These are phyloP conservation scores for Peronospora farinosa DNA, from an alignment of 352 stramenopile species.

Conservation along the genomic window DNA sequence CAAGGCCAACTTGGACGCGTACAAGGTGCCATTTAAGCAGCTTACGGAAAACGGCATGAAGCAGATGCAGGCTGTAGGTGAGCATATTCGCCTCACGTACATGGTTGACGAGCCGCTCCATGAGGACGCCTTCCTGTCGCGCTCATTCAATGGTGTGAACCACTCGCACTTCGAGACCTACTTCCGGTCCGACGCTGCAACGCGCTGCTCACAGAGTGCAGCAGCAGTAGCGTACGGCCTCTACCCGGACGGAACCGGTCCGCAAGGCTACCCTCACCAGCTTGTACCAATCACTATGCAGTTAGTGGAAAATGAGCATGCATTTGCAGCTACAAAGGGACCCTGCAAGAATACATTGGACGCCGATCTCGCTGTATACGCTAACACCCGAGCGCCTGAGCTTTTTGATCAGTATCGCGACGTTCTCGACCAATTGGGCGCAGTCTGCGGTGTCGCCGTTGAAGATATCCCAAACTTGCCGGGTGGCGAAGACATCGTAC, in stretches of 20 bases:
- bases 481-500: constrained; percentile 62
- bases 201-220: constrained; percentile 75
- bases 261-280: constrained; percentile 53
- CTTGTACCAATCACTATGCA: constrained; percentile 84
- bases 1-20: constrained; percentile 55
- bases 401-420: constrained; percentile 51
- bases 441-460: constrained; percentile 57
- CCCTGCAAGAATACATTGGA: constrained; percentile 50
- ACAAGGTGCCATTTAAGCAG: constrained; percentile 76
- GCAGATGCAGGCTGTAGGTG: constrained; percentile 57
- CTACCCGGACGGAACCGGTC: constrained; percentile 75
- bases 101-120: constrained; percentile 34
- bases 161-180: constrained; percentile 82
- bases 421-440: constrained; percentile 46
- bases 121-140: constrained; percentile 58
- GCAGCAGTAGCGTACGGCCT: constrained; percentile 67
- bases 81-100: constrained; percentile 68
- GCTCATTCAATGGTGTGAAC: constrained; percentile 60
- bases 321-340: constrained; percentile 76
- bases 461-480: constrained; percentile 46
- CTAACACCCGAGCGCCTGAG: constrained; percentile 42
- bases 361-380: constrained; percentile 54
- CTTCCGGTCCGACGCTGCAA: constrained; percentile 75
- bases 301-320: constrained; percentile 76
- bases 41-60: constrained; percentile 80